These are phyloP conservation scores for Hypoxylon cercidicola DNA, from an alignment of 495 filamentous ascomycete species.

Conservation along the genomic window DNA sequence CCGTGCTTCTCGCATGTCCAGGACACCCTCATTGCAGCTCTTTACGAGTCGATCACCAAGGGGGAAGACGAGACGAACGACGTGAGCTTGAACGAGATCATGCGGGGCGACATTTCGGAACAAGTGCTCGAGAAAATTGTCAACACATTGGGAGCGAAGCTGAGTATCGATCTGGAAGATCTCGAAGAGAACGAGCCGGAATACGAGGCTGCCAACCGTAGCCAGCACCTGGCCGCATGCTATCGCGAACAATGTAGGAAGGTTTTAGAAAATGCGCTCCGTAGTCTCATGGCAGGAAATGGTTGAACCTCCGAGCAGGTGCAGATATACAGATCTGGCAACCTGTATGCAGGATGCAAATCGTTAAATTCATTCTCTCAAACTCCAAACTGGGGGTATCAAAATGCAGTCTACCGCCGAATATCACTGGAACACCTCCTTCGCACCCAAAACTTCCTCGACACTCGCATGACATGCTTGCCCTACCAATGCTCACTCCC, in stretches of 20 bases:
- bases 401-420: slow-evolving; percentile 42
- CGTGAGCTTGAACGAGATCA: slow-evolving; percentile 34
- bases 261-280: slow-evolving; percentile 49
- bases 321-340: background rate
- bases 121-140: slow-evolving; percentile 35
- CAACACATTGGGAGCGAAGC: slow-evolving; percentile 39
- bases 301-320: slow-evolving; percentile 19
- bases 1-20: slow-evolving; percentile 54
- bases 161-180: slow-evolving; percentile 47
- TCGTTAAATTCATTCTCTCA: slow-evolving; percentile 39
- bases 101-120: slow-evolving; percentile 36
- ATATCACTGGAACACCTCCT: slow-evolving; percentile 14
- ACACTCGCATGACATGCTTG: slow-evolving; percentile 8
- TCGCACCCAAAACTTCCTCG: slow-evolving; percentile 5
- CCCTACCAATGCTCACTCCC: background rate
- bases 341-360: slow-evolving; percentile 11
- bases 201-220: slow-evolving; percentile 48
- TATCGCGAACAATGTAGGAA: slow-evolving; percentile 55
- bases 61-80: slow-evolving; percentile 21
- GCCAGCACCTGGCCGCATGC: slow-evolving; percentile 53
- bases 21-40: slow-evolving; percentile 50
- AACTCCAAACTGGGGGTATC: slow-evolving; percentile 43
- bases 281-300: slow-evolving; percentile 33
- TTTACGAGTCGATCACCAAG: slow-evolving; percentile 42
- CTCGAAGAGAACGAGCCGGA: slow-evolving; percentile 44